Conservation (phyloP, 345 rosid species). For the Orychophragmus violaceus region DNA sequence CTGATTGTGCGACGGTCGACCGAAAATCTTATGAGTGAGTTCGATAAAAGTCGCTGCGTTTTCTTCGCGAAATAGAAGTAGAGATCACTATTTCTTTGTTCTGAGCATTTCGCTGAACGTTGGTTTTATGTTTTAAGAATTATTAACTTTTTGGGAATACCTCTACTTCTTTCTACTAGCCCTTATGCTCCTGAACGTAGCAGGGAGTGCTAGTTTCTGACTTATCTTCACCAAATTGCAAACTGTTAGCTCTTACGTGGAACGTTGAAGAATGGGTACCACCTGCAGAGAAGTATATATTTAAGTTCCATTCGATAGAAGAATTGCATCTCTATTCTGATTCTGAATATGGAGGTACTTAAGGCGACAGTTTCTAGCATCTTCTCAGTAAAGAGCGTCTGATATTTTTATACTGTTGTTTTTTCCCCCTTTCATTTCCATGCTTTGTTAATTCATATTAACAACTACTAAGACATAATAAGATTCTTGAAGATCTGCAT, state of each 20-base stretch:
- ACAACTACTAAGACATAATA: not conserved
- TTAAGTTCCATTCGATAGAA: slow-evolving; percentile 68
- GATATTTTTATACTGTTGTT: not conserved
- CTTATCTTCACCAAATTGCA: slow-evolving; percentile 14
- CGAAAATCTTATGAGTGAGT: not conserved
- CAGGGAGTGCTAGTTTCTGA: not conserved
- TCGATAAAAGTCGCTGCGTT: not conserved
- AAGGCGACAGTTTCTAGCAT: slow-evolving; percentile 3
- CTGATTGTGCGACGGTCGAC: slow-evolving; percentile 11
- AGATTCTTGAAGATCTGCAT: not conserved
- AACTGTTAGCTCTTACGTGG: slow-evolving; percentile 71
- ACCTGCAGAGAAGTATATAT: slow-evolving; percentile 65
- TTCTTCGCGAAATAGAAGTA: not conserved
- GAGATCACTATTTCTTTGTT: not conserved
- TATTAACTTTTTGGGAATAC: not conserved
- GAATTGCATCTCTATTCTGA: slow-evolving; percentile 97
- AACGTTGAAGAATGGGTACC: slow-evolving; percentile 84
- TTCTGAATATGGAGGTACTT: slow-evolving; percentile 90
- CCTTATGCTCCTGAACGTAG: not conserved
- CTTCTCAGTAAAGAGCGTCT: not conserved
- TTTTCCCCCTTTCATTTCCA: not conserved
- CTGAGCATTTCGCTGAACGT: not conserved
- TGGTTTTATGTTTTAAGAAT: not conserved
- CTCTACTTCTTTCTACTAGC: not conserved
- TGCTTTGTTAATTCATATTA: slow-evolving; percentile 1